Base-by-base conservation (phyloP, 2,329 filamentous ascomycete genomes). In the Fusarium dimerum region DNA sequence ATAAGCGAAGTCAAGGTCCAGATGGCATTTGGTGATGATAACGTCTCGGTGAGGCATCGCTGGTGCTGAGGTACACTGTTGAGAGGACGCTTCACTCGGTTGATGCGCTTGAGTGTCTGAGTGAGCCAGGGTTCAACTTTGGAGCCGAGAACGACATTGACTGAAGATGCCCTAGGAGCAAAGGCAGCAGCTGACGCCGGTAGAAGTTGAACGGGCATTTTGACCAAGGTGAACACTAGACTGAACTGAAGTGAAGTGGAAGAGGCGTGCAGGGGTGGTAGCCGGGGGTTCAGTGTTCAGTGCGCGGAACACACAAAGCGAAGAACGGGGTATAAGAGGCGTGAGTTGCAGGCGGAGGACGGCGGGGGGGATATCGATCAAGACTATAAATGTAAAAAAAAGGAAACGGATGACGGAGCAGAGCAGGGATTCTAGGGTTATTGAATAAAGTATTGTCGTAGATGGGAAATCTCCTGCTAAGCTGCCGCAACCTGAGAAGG, bases 41-140 rank as follows among this genome's bases (percentile, higher is more conserved):
- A 80, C 0, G 89, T 96, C 79, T 97, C 94, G 52, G 92, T 96
- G 66, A 99, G 83, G 76, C 93, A 97, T 80, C 90, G 85, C 65
- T 92, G 92, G 77, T 97, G 94, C 73, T 99, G 94, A 52, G 90
- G 87, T 45, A 97, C 90, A 73, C 90, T 97, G 83, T 99, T 99
- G 74, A 97, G 84, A 56, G 94, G 93, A 66, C 94, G 89, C 84
- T 97, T 99, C 67, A 97, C 86, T 64, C 89, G 85, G 81, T 96
- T 97, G 78, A 97, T 92, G 73, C 94, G 87, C 83, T 97, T 97
- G 67, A 99, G 81, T 11, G 92, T 96, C 70, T 92, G 90, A 36
- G 94, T 99, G 74, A 97, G 83, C 94, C 94, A 99, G 54, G 92
- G 89, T 77, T 97, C 92, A 68, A 95, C 86, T 78, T 94, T 96